Percentiles rank a stretch among this genome's conserved stretches.
Conservation (phyloP, 805 yeast species). For the Jamesozyma gamospora region DNA sequence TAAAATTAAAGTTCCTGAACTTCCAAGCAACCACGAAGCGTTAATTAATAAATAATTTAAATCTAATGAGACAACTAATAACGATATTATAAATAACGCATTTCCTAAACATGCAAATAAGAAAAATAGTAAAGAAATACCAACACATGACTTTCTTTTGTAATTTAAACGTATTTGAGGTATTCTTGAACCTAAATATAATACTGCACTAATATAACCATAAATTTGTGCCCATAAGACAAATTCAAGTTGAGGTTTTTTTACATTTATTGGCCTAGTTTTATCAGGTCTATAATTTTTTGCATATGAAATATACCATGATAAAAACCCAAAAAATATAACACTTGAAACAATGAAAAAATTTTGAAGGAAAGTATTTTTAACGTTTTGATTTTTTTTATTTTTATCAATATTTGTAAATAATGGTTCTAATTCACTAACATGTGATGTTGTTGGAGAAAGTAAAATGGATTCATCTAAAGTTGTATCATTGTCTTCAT, state of each 20-base stretch:
- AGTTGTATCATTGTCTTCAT: conserved; percentile 66
- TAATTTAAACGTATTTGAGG: conserved; percentile 87
- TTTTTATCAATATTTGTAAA: conserved; percentile 3
- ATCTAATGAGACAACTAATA: conserved; percentile 64
- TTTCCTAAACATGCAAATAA: conserved; percentile 93
- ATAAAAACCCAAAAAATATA: conserved; percentile 65
- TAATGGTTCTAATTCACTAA: conserved; percentile 2
- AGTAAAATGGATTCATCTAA: conserved; percentile 32
- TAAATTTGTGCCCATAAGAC: conserved; percentile 77
- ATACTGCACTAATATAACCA: conserved; percentile 67
- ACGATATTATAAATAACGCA: conserved; percentile 79
- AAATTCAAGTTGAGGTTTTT: conserved; percentile 22
- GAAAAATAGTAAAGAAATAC: conserved; percentile 86
- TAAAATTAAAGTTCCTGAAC: conserved; percentile 73
- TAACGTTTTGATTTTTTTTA: conserved; percentile 3
- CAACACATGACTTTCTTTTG: conserved; percentile 85
- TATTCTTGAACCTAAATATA: conserved; percentile 78
- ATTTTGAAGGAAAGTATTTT: conserved; percentile 22
- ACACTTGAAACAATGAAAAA: conserved; percentile 55
- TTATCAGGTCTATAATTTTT: conserved; percentile 23
- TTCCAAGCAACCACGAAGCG: conserved; percentile 87
- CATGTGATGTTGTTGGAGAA: conserved; percentile 3
- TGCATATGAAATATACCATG: conserved; percentile 68
- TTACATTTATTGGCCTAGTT: neutral
- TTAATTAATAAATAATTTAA: conserved; percentile 65